Evolutionary conservation across 257 asterid genomes (phyloP).

Genomic region (Coffea canephora): DNA sequence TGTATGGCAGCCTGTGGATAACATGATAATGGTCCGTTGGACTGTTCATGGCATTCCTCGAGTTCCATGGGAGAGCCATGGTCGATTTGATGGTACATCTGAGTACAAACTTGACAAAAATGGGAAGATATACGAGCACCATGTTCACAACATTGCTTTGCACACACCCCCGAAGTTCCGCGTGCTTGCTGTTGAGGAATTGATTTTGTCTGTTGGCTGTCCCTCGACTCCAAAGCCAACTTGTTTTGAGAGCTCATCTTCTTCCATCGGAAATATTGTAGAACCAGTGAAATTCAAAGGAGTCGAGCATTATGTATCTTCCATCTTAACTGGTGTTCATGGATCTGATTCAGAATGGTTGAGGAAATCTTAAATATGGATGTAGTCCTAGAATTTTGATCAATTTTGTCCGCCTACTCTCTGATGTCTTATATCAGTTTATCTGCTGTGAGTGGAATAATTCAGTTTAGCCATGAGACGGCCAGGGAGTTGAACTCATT

Average conservation of each 20-base stretch:
- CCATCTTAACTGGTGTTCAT: conserved; percentile 32
- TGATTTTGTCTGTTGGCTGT: conserved; percentile 64
- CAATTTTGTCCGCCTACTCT: conserved; percentile 9
- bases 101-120: conserved; percentile 94
- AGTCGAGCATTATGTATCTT: conserved; percentile 40
- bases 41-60: conserved; percentile 88
- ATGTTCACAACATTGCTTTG: conserved; percentile 85
- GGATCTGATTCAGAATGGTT: conserved; percentile 34
- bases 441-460: neutral
- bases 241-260: conserved; percentile 58
- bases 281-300: conserved; percentile 36
- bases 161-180: conserved; percentile 74
- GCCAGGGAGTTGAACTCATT: neutral
- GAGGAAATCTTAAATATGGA: conserved; percentile 15
- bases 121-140: conserved; percentile 94
- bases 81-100: conserved; percentile 95
- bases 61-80: conserved; percentile 88
- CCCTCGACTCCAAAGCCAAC: conserved; percentile 94
- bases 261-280: conserved; percentile 27
- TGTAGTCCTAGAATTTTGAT: conserved; percentile 19
- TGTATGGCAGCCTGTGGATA: conserved; percentile 98
- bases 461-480: neutral
- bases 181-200: conserved; percentile 59
- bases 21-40: conserved; percentile 87
- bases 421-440: neutral